These are phyloP conservation scores for thale cress (Arabidopsis thaliana) DNA, from an alignment of 345 rosid species.

Conservation along the genomic window DNA sequence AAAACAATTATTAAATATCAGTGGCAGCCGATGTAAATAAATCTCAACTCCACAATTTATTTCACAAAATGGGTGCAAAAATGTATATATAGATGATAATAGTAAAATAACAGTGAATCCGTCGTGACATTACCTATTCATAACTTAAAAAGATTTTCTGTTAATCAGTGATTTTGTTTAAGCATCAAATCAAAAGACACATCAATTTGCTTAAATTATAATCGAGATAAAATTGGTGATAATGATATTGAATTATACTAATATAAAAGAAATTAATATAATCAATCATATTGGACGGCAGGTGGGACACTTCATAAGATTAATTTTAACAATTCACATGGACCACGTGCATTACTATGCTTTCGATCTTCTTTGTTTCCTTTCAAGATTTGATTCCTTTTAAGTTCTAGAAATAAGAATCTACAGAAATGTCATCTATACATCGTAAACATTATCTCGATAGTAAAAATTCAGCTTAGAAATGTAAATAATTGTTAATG, in stretches of 20 bases:
- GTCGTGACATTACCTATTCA: background rate
- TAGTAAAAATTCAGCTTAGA: background rate
- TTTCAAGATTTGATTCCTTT: constrained; percentile 42
- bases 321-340: constrained; percentile 36
- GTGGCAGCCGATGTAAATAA: no score
- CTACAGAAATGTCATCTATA: background rate
- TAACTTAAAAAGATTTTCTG: background rate
- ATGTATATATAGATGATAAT: no score
- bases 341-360: constrained; percentile 37
- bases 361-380: constrained; percentile 40
- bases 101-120: background rate
- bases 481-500: no score
- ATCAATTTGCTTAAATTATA: constrained; percentile 21
- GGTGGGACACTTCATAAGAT: constrained; percentile 33
- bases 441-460: background rate
- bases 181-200: background rate
- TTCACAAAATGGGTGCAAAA: no score
- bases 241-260: constrained; percentile 14
- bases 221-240: constrained; percentile 17
- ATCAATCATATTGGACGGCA: constrained; percentile 35
- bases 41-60: no score
- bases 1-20: no score
- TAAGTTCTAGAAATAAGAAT: background rate
- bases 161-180: constrained; percentile 5
- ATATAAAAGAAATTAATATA: background rate